Conservation (phyloP, 495 filamentous ascomycete genomes). For the Aspergillus homomorphus region DNA sequence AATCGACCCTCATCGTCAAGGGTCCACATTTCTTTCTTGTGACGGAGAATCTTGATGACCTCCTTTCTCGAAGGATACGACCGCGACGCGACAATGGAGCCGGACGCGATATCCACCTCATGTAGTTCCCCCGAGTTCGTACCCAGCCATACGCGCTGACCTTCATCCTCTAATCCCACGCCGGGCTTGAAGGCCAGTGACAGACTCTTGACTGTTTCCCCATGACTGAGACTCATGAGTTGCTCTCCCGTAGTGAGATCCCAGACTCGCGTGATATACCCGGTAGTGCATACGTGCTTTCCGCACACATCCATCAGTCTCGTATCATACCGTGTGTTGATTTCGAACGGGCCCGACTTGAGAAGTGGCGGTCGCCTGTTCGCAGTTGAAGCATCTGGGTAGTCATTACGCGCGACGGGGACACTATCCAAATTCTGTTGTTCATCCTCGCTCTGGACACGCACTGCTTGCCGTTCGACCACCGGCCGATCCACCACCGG, state of each 20-base stretch:
- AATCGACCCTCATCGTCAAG: conserved; percentile 87
- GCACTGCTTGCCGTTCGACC: conserved; percentile 15
- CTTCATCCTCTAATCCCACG: conserved; percentile 70
- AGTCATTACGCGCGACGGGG: conserved; percentile 49
- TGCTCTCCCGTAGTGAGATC: conserved; percentile 76
- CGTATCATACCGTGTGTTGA: conserved; percentile 79
- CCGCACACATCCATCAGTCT: conserved; percentile 84
- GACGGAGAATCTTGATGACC: conserved; percentile 80
- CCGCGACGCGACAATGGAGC: conserved; percentile 62
- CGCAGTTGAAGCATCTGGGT: conserved; percentile 78
- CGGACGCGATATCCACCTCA: conserved; percentile 75
- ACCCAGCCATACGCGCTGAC: conserved; percentile 83
- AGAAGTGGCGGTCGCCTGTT: conserved; percentile 80
- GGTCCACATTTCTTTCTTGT: conserved; percentile 90
- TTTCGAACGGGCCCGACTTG: conserved; percentile 66
- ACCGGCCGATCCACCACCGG: conserved; percentile 24
- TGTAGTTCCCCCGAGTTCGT: conserved; percentile 82
- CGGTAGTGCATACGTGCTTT: conserved; percentile 80
- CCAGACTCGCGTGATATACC: conserved; percentile 83
- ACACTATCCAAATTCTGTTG: conserved; percentile 24
- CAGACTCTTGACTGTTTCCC: conserved; percentile 72
- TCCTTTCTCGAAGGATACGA: conserved; percentile 76
- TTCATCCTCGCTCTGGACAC: conserved; percentile 29
- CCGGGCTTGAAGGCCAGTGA: conserved; percentile 84
- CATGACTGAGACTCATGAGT: conserved; percentile 74